A percentile compares a stretch with the other conserved stretches of the same genome.
phyloP scores from a whole-genome alignment of 352 stramenopile species.

The Phytophthora cryptogea region DNA sequence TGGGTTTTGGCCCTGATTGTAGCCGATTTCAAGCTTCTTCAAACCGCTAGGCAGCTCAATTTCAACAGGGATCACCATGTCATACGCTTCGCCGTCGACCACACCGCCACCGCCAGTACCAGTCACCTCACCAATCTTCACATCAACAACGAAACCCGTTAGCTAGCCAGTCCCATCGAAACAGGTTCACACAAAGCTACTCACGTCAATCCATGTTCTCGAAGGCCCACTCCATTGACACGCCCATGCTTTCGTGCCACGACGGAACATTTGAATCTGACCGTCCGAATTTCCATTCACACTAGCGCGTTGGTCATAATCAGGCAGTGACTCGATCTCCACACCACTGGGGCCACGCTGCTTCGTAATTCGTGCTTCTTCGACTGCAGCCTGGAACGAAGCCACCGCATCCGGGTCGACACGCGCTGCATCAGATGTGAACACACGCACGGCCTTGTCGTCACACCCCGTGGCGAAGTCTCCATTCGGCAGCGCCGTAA shows the following conservation, averaged over 20 bases:
- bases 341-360: conserved; percentile 88
- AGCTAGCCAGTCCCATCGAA: not conserved
- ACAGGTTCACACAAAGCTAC: not conserved
- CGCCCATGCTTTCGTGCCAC: conserved; percentile 92
- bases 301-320: conserved; percentile 89
- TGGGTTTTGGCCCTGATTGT: conserved; percentile 98
- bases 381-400: conserved; percentile 66
- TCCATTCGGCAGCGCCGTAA: conserved; percentile 76
- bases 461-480: conserved; percentile 95
- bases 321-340: conserved; percentile 94
- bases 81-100: conserved; percentile 93
- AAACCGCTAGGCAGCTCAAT: conserved; percentile 93
- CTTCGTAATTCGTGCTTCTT: conserved; percentile 58
- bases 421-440: conserved; percentile 75
- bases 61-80: conserved; percentile 97
- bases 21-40: conserved; percentile 95
- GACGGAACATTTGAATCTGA: conserved; percentile 97
- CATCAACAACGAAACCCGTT: not conserved
- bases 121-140: conserved; percentile 85
- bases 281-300: conserved; percentile 88
- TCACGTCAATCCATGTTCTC: conserved; percentile 95
- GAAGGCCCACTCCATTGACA: conserved; percentile 94
- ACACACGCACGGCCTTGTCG: conserved; percentile 93
- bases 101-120: conserved; percentile 83
- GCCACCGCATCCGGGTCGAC: conserved; percentile 72